Conservation (phyloP, 2,329 filamentous ascomycete species). For the Chrysoporthe cubensis region DNA sequence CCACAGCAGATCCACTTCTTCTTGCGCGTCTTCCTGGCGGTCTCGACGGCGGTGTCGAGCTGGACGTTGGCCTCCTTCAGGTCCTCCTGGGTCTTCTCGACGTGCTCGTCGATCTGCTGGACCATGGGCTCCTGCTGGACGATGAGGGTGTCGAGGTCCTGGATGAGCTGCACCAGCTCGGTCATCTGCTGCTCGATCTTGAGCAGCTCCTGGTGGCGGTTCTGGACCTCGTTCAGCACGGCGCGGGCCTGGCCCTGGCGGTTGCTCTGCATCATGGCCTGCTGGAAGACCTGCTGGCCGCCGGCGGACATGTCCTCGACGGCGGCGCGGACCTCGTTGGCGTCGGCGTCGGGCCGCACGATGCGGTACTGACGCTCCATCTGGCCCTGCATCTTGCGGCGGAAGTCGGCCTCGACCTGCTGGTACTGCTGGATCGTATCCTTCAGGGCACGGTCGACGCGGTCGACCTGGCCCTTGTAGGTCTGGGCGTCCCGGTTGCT, state of each 20-base stretch:
- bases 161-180: constrained; percentile 84
- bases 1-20: constrained; percentile 98
- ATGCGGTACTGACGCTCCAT: constrained; percentile 91
- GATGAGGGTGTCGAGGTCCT: constrained; percentile 84
- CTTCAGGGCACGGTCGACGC: constrained; percentile 79
- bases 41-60: constrained; percentile 79
- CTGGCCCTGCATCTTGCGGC: constrained; percentile 79
- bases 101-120: constrained; percentile 81
- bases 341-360: constrained; percentile 78
- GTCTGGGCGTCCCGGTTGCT: constrained; percentile 75
- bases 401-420: constrained; percentile 77
- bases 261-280: constrained; percentile 81
- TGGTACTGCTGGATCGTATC: constrained; percentile 82
- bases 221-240: constrained; percentile 77
- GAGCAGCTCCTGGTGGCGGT: constrained; percentile 83
- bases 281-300: constrained; percentile 82
- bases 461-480: constrained; percentile 81
- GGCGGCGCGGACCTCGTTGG: constrained; percentile 76
- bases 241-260: constrained; percentile 80
- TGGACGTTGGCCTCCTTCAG: constrained; percentile 84
- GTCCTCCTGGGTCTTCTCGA: constrained; percentile 82
- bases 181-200: constrained; percentile 92
- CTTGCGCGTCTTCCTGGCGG: constrained; percentile 77
- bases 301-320: constrained; percentile 72
- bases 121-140: constrained; percentile 84